Conservation (phyloP, 495 filamentous ascomycete species). For the Aspergillus haitiensis region DNA sequence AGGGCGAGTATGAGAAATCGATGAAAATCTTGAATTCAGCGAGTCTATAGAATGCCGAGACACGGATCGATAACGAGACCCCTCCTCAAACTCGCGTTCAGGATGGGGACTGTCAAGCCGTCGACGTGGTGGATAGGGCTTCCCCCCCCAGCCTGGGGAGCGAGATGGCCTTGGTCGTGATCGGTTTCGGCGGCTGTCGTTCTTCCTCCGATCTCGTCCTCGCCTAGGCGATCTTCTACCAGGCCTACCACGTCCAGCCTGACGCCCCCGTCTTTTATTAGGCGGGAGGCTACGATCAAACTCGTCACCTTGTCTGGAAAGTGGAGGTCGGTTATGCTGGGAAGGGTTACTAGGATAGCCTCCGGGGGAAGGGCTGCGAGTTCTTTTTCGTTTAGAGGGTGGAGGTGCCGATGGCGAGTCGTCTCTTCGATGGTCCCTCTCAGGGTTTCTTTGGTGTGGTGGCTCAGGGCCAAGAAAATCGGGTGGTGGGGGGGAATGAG, state of each 20-base stretch:
- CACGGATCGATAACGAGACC: conserved; percentile 35
- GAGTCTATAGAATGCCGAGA: conserved; percentile 42
- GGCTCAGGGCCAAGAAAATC: conserved; percentile 18
- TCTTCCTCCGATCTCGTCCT: conserved; percentile 39
- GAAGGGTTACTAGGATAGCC: conserved; percentile 26
- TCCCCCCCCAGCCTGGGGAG: conserved; percentile 37
- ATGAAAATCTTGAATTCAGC: conserved; percentile 33
- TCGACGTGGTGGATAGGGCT: conserved; percentile 29
- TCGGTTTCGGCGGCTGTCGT: conserved; percentile 30
- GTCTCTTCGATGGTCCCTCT: conserved; percentile 35
- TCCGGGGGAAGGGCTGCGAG: conserved; percentile 48
- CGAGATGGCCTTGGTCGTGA: conserved; percentile 29
- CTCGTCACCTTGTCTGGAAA: conserved; percentile 31
- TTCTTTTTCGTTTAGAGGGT: conserved; percentile 44
- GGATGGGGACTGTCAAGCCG: conserved; percentile 32
- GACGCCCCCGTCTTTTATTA: conserved; percentile 36
- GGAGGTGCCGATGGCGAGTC: conserved; percentile 37
- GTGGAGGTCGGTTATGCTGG: conserved; percentile 28
- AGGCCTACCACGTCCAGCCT: conserved; percentile 35
- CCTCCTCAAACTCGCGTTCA: conserved; percentile 33
- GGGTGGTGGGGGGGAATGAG: conserved; percentile 23
- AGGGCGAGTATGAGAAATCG: conserved; percentile 28
- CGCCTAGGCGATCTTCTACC: conserved; percentile 38
- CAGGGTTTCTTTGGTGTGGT: conserved; percentile 17
- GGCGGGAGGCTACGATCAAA: conserved; percentile 34